Evolutionary conservation across 2,329 filamentous ascomycete genomes (phyloP).

Genomic region (Curvularia sp.): DNA sequence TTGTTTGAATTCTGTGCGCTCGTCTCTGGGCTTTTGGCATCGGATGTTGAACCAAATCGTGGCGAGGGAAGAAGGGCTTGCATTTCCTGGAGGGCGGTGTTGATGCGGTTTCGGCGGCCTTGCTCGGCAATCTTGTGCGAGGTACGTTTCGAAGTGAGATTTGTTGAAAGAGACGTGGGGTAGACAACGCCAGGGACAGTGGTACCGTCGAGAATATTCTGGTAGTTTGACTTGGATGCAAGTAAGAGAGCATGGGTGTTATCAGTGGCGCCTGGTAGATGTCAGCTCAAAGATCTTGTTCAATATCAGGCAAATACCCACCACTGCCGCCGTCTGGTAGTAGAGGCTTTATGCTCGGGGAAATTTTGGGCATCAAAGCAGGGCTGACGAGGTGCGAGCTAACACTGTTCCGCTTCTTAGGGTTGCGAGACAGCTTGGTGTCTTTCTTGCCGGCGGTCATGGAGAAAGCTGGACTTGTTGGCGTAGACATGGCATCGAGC

Average conservation of each 20-base stretch:
- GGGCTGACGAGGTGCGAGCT: constrained; percentile 75
- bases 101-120: constrained; percentile 92
- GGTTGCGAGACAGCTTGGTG: constrained; percentile 36
- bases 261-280: constrained; percentile 55
- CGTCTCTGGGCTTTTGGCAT: constrained; percentile 49
- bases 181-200: constrained; percentile 89
- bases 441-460: constrained; percentile 42
- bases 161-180: constrained; percentile 87
- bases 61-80: constrained; percentile 77
- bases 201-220: constrained; percentile 94
- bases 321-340: constrained; percentile 68
- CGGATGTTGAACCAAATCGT: constrained; percentile 41
- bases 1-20: constrained; percentile 46
- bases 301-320: constrained; percentile 49
- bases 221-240: constrained; percentile 95
- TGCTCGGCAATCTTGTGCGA: constrained; percentile 99
- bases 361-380: constrained; percentile 85
- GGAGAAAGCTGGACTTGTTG: constrained; percentile 51
- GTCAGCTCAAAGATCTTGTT: constrained; percentile 19
- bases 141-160: constrained; percentile 93
- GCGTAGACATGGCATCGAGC: constrained; percentile 60
- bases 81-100: constrained; percentile 90
- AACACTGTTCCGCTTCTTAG: constrained; percentile 64
- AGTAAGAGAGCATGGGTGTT: constrained; percentile 75
- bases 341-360: constrained; percentile 90